Evolutionary conservation across 1,284 basidiomycete species (phyloP).

Genomic region (Earliella scabrosa): DNA sequence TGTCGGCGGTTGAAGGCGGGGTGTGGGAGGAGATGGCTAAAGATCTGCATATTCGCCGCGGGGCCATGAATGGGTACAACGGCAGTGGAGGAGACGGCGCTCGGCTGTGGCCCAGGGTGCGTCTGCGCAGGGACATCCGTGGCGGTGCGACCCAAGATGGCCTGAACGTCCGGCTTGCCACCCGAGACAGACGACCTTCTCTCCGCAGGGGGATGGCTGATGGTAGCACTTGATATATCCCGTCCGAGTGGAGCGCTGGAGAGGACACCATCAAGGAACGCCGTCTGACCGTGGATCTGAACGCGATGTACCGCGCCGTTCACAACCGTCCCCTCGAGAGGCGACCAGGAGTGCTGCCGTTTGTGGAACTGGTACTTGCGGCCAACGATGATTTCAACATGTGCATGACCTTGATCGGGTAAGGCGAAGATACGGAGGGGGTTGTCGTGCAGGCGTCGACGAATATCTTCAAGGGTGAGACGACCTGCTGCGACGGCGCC

Average conservation of each 20-base stretch:
- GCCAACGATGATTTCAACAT: conserved; percentile 92
- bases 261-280: conserved; percentile 89
- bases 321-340: conserved; percentile 70
- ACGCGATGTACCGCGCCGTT: conserved; percentile 90
- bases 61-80: conserved; percentile 33
- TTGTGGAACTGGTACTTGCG: conserved; percentile 67
- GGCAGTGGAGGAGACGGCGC: conserved; percentile 6
- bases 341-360: conserved; percentile 77
- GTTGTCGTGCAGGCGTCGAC: conserved; percentile 85
- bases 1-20: conserved; percentile 86
- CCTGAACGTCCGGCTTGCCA: conserved; percentile 23
- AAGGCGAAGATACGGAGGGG: conserved; percentile 92
- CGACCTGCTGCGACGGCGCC: conserved; percentile 85
- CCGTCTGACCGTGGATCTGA: conserved; percentile 89
- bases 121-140: conserved; percentile 14
- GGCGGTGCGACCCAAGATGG: conserved; percentile 10
- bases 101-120: conserved; percentile 6
- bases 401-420: conserved; percentile 85
- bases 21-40: conserved; percentile 54
- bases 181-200: conserved; percentile 31
- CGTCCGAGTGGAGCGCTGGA: conserved; percentile 69
- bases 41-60: conserved; percentile 44
- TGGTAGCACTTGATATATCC: conserved; percentile 78
- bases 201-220: conserved; percentile 52
- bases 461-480: conserved; percentile 86